These are phyloP conservation scores for Mychonastes homosphaera DNA, from an alignment of 139 green algal species.

Conservation along the genomic window DNA sequence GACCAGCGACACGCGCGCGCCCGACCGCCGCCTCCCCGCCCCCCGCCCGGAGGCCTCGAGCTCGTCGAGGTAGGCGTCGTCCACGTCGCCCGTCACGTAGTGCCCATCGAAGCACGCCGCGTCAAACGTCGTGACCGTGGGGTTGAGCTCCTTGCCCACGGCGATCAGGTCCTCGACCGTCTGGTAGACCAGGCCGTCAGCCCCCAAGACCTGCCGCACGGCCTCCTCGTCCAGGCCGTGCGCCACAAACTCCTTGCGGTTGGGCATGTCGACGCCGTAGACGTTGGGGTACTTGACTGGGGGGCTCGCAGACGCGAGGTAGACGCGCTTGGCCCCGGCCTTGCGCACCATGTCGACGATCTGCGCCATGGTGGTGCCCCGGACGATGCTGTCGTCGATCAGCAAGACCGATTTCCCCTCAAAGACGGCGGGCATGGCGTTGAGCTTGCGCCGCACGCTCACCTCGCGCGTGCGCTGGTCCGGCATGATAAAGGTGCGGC, in stretches of 20 bases:
- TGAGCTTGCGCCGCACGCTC: slow-evolving; percentile 90
- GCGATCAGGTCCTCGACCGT: slow-evolving; percentile 62
- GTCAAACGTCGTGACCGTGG: slow-evolving; percentile 76
- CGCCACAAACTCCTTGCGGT: slow-evolving; percentile 84
- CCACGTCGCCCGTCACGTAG: slow-evolving; percentile 75
- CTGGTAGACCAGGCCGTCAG: slow-evolving; percentile 93
- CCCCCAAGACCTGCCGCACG: slow-evolving; percentile 59
- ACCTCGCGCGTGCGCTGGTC: slow-evolving; percentile 86
- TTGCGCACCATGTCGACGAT: slow-evolving; percentile 93
- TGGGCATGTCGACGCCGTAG: slow-evolving; percentile 98
- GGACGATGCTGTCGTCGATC: slow-evolving; percentile 97
- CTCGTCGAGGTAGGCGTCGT: slow-evolving; percentile 64
- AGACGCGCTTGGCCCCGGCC: slow-evolving; percentile 82
- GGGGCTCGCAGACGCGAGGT: slow-evolving; percentile 86
- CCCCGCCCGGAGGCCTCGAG: slow-evolving; percentile 54
- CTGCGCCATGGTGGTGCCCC: slow-evolving; percentile 90
- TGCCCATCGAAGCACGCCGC: slow-evolving; percentile 85
- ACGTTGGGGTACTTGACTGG: slow-evolving; percentile 94
- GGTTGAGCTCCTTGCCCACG: slow-evolving; percentile 65
- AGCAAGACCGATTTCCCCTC: slow-evolving; percentile 86
- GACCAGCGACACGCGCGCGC: slow-evolving; percentile 21
- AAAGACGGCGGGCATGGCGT: slow-evolving; percentile 92
- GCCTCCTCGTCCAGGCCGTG: slow-evolving; percentile 67
- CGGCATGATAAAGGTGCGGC: slow-evolving; percentile 99
- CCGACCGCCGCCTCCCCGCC: slow-evolving; percentile 19